Evolutionary conservation across 768 basidiomycete species (phyloP).

Genomic region (Rhizopogon roseolus): DNA sequence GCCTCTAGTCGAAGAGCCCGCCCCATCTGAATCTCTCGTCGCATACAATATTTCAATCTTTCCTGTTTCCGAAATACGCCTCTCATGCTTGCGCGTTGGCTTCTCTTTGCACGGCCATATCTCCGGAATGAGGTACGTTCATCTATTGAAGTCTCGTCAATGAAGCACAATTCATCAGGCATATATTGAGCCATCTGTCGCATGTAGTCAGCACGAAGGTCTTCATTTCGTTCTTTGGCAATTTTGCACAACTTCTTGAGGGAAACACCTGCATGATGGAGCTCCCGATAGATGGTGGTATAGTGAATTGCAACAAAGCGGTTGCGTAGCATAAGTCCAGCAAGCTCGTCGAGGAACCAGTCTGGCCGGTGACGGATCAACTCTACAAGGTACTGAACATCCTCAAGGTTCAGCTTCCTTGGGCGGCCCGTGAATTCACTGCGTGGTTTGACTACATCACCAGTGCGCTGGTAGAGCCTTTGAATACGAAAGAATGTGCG

Average conservation of each 20-base stretch:
- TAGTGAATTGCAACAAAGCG: conserved; percentile 29
- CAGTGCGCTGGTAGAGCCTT: too few species aligned
- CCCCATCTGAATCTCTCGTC: too few species aligned
- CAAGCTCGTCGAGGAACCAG: conserved; percentile 32
- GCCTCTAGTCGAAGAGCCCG: too few species aligned
- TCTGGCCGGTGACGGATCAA: conserved; percentile 20
- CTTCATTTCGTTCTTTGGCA: conserved; percentile 26
- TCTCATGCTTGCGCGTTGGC: conserved; percentile 18
- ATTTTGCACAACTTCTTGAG: conserved; percentile 29
- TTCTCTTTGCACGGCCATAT: conserved; percentile 17
- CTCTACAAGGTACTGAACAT: conserved; percentile 26
- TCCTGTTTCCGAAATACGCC: too few species aligned
- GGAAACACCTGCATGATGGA: conserved; percentile 20
- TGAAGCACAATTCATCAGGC: conserved; percentile 29
- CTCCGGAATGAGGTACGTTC: conserved; percentile 15
- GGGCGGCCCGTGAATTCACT: too few species aligned
- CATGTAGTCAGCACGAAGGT: conserved; percentile 19
- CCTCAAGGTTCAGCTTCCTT: too few species aligned
- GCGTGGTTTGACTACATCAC: too few species aligned
- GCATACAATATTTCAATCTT: too few species aligned
- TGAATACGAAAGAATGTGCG: too few species aligned
- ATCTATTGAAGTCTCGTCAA: conserved; percentile 32
- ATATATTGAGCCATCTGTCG: conserved; percentile 22
- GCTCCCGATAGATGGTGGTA: conserved; percentile 26
- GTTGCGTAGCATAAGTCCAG: conserved; percentile 1